Evolutionary conservation across 192 early-diverging fungal genomes (phyloP).

Genomic region (Backusella australiensis): DNA sequence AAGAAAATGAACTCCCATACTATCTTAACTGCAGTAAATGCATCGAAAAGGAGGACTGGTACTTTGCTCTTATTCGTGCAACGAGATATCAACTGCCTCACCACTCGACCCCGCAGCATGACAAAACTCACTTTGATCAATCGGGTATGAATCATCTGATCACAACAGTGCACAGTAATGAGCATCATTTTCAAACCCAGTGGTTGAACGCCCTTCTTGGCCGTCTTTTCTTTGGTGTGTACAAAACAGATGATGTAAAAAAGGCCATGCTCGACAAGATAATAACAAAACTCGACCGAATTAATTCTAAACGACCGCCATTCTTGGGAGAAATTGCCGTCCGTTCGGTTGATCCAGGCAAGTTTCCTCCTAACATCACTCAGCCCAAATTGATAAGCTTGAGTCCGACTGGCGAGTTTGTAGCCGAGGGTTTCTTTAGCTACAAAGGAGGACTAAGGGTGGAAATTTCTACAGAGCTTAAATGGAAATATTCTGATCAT

Average conservation of each 20-base stretch:
- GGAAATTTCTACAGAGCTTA: slow-evolving; percentile 65
- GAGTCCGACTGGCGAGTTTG: slow-evolving; percentile 65
- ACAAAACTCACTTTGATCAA: slow-evolving; percentile 48
- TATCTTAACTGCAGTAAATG: slow-evolving; percentile 54
- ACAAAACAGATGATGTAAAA: slow-evolving; percentile 62
- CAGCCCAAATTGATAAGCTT: slow-evolving; percentile 72
- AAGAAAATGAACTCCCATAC: slow-evolving; percentile 42
- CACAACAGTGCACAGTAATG: slow-evolving; percentile 53
- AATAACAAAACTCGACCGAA: slow-evolving; percentile 63
- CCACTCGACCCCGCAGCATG: slow-evolving; percentile 12
- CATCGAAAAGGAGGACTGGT: slow-evolving; percentile 89
- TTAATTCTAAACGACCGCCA: slow-evolving; percentile 61
- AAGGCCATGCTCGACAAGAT: slow-evolving; percentile 65
- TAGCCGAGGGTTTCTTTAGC: slow-evolving; percentile 74
- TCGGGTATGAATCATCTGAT: slow-evolving; percentile 44
- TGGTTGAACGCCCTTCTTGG: slow-evolving; percentile 91
- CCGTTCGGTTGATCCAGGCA: slow-evolving; percentile 73
- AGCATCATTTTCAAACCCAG: slow-evolving; percentile 53
- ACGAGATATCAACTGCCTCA: slow-evolving; percentile 41
- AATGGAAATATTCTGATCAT: slow-evolving; percentile 42
- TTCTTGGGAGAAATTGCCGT: slow-evolving; percentile 85
- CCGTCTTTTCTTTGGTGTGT: slow-evolving; percentile 73
- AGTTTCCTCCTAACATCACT: slow-evolving; percentile 77
- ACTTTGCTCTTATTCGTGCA: slow-evolving; percentile 76
- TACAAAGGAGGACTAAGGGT: slow-evolving; percentile 78